Evolutionary conservation across 208 protist species (phyloP), one percentile per base, ranked within the genome.

Genomic region (Crithidia mellificae): DNA sequence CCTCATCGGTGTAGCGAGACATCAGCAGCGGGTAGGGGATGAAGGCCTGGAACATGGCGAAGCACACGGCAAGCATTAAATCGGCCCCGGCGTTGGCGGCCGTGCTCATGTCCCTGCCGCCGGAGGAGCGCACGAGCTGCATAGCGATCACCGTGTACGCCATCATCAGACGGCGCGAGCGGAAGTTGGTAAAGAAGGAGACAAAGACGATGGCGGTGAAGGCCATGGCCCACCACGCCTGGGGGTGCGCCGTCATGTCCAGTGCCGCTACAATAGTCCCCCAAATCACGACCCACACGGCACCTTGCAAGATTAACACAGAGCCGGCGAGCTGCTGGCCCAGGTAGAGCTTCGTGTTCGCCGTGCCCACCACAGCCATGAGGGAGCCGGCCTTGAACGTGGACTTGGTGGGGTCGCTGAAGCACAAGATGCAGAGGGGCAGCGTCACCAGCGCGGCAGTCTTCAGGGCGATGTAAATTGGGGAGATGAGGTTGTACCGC

Each of bases 211-310:
- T 46, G 6, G 47, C 54, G 20, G 68, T 56, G 65, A 88, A 88
- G 22, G 74, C 43, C 43, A 79, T 25, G 30, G 61, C 74, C 83
- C 83, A 88, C 83, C 83, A 88, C 12, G 55, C 72, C 30, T 36
- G 20, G 22, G 69, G 62, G 55, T 88, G 46, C 1, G 59, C 38
- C 6, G 61, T 30, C 32, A 53, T 34, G 43, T 74, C 68, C 6
- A 77, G 64, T 0, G 65, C 34, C 3, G 59, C 25, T 15, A 77
- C 63, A 41, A 89, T 55, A 11, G 50, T 69, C 24, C 83, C 80
- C 69, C 72, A 89, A 20, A 84, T 14, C 32, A 76, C 58, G 9
- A 67, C 47, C 77, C 77, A 84, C n/a, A 76, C 50, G 2, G 61
- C 66, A 0, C 67, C 54, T 61, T 84, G 83, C 25, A 78, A 8